A percentile compares a stretch with the other conserved stretches of the same genome.
Evolutionary conservation across 192 early-diverging fungal genomes (phyloP).

Genomic region (Martensiomyces pterosporus): DNA sequence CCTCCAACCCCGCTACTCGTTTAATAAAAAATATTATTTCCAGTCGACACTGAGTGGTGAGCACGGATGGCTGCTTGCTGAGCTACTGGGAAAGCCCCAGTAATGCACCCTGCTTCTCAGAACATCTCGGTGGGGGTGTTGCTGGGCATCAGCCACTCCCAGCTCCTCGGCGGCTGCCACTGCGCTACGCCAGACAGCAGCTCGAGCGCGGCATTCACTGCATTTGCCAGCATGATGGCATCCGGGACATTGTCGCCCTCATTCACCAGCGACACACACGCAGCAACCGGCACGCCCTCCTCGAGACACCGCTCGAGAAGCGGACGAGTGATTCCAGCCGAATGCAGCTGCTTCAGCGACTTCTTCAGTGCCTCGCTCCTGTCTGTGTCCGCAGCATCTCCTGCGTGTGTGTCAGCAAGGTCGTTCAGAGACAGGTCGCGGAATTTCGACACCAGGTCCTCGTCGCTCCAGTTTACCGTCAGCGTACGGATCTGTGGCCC

Average conservation of each 20-base stretch:
- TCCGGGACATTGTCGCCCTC: constrained; percentile 76
- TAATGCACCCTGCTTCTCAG: constrained; percentile 1
- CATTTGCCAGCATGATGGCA: constrained; percentile 59
- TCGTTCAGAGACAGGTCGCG: constrained; percentile 26
- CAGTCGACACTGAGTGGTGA: too few relatives aligned
- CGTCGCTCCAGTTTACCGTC: constrained; percentile 49
- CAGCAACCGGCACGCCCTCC: constrained; percentile 36
- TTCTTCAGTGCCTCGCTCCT: neutral
- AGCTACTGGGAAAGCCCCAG: too few relatives aligned
- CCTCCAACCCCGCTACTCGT: too few relatives aligned
- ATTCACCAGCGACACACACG: constrained; percentile 60
- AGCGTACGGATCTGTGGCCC: constrained; percentile 47
- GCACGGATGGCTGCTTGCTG: too few relatives aligned
- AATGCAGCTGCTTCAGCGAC: constrained; percentile 51
- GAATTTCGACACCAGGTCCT: constrained; percentile 21
- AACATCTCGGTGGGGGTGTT: constrained; percentile 22
- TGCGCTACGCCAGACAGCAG: constrained; percentile 12
- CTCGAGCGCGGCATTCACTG: constrained; percentile 23
- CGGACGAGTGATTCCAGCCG: constrained; percentile 56
- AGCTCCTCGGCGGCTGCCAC: constrained; percentile 36
- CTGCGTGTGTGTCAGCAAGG: neutral
- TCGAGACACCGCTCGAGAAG: constrained; percentile 49
- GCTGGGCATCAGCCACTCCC: constrained; percentile 41
- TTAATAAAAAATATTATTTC: too few relatives aligned
- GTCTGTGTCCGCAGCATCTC: too few relatives aligned